Evolutionary conservation across 768 basidiomycete species (phyloP).

Genomic region (Termitomyces sp.): DNA sequence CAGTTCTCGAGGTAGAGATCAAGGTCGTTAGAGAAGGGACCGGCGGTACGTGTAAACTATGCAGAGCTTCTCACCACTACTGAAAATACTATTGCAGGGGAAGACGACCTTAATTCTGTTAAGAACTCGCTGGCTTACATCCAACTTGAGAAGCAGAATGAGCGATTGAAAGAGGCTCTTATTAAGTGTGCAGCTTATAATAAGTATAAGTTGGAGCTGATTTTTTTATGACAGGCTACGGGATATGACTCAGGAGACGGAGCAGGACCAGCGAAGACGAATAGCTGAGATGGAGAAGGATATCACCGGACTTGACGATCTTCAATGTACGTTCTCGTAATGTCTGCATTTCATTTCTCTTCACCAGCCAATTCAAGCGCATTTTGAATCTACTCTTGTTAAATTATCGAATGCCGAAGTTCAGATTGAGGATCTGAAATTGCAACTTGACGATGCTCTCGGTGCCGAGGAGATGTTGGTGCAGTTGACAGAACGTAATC

Average conservation of each 20-base stretch:
- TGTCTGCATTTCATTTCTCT: not conserved
- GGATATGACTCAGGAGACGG: slow-evolving; percentile 84
- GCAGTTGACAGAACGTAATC: slow-evolving; percentile 89
- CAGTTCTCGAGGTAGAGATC: slow-evolving; percentile 79
- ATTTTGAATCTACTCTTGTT: slow-evolving; percentile 74
- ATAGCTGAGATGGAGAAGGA: slow-evolving; percentile 92
- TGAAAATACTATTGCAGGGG: slow-evolving; percentile 4
- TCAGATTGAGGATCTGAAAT: slow-evolving; percentile 90
- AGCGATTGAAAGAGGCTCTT: slow-evolving; percentile 90
- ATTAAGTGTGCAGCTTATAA: slow-evolving; percentile 47
- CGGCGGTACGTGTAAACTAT: slow-evolving; percentile 19
- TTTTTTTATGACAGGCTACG: slow-evolving; percentile 53
- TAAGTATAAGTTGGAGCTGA: not conserved
- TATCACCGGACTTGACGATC: slow-evolving; percentile 66
- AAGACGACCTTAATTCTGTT: slow-evolving; percentile 24
- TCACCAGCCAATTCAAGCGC: slow-evolving; percentile 37
- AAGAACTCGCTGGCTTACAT: slow-evolving; percentile 65
- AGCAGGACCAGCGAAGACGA: slow-evolving; percentile 74
- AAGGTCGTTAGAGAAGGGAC: slow-evolving; percentile 64
- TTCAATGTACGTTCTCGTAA: slow-evolving; percentile 54
- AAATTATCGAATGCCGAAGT: slow-evolving; percentile 85
- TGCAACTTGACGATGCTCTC: slow-evolving; percentile 91
- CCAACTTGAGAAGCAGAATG: slow-evolving; percentile 96
- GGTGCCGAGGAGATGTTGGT: slow-evolving; percentile 97
- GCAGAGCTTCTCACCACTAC: not conserved